These are phyloP conservation scores for Diaporthe ampelina DNA, from an alignment of 2,329 filamentous ascomycete genomes.

Conservation along the genomic window DNA sequence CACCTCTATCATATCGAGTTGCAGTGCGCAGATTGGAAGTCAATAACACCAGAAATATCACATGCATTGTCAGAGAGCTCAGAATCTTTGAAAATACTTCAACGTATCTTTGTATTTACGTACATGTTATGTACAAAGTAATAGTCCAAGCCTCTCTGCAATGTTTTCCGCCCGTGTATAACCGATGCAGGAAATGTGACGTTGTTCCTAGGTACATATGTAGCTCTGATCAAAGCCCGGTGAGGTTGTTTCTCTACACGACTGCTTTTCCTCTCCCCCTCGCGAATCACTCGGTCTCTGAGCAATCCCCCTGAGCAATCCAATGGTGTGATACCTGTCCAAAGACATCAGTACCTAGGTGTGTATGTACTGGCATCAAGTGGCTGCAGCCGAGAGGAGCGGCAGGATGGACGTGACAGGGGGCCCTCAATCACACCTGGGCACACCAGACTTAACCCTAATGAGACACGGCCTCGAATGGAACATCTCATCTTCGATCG, in stretches of 20 bases:
- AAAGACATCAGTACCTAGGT: neutral
- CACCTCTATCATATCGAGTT: neutral
- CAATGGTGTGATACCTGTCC: neutral
- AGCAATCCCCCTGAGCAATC: neutral
- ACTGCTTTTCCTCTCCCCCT: neutral
- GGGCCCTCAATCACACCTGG: neutral
- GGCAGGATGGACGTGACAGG: neutral
- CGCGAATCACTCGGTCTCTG: neutral
- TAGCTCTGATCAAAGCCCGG: neutral
- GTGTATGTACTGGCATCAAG: neutral
- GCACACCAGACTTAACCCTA: slow-evolving; percentile 6
- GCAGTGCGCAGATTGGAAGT: neutral
- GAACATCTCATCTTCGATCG: slow-evolving; percentile 25
- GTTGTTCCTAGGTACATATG: no score
- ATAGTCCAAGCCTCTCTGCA: neutral
- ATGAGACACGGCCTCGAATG: slow-evolving; percentile 19
- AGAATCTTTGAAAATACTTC: neutral
- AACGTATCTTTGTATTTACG: no score
- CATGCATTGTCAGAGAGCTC: neutral
- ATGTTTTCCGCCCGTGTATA: neutral
- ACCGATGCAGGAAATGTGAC: neutral
- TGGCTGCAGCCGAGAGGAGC: neutral
- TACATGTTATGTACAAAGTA: neutral
- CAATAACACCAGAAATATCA: neutral
- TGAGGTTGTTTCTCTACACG: neutral